A percentile compares a stretch with the other conserved stretches of the same genome.
These are phyloP conservation scores for Fomes fomentarius DNA, from an alignment of 1,284 basidiomycete species.

Conservation along the genomic window DNA sequence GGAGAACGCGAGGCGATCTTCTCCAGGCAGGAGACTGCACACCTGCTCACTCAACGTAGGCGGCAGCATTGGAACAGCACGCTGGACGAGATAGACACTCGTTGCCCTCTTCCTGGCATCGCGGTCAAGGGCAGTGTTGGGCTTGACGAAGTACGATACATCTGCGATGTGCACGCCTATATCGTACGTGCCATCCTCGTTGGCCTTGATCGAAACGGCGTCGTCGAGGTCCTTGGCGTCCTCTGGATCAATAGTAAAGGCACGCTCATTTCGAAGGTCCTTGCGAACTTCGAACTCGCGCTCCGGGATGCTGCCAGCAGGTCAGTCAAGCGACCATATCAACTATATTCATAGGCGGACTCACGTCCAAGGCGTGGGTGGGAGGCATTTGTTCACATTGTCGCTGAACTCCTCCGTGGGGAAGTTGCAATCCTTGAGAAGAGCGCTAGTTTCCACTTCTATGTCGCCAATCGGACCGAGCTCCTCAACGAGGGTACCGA, in stretches of 20 bases:
- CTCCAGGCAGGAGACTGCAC: conserved; percentile 88
- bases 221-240: conserved; percentile 94
- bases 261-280: conserved; percentile 83
- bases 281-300: conserved; percentile 86
- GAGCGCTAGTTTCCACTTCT: conserved; percentile 96
- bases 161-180: conserved; percentile 96
- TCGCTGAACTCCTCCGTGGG: conserved; percentile 93
- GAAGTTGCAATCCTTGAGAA: conserved; percentile 99
- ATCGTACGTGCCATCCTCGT: conserved; percentile 90
- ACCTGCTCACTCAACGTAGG: conserved; percentile 89
- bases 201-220: conserved; percentile 86
- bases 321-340: conserved; percentile 3
- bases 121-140: conserved; percentile 95
- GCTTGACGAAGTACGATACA: conserved; percentile 95
- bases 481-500: conserved; percentile 97
- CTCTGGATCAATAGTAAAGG: conserved; percentile 94
- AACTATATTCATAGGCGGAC: conserved; percentile 36
- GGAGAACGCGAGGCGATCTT: conserved; percentile 91
- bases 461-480: conserved; percentile 98
- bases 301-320: conserved; percentile 76
- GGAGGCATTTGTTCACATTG: conserved; percentile 94
- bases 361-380: conserved; percentile 92
- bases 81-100: conserved; percentile 95
- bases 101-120: conserved; percentile 98
- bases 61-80: conserved; percentile 96